Percentiles rank a stretch among this genome's conserved stretches.
Conservation (phyloP, 768 basidiomycete species). For the Kwoniella sp. region DNA sequence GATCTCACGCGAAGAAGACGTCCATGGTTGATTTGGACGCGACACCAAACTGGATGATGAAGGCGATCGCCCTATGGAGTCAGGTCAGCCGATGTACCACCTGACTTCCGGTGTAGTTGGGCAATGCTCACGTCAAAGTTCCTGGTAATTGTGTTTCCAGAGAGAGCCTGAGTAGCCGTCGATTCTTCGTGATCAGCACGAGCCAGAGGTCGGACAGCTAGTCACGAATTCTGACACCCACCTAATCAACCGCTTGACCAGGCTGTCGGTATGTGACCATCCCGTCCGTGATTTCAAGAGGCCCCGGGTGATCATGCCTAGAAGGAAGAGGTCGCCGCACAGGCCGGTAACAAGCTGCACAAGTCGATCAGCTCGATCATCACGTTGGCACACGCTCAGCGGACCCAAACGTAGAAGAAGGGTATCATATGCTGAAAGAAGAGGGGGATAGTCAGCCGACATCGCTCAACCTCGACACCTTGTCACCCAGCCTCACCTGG, state of each 20-base stretch:
- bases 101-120: background rate
- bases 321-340: background rate
- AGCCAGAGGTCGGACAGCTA: background rate
- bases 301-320: background rate
- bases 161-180: background rate
- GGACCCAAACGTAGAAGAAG: no score
- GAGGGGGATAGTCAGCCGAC: no score
- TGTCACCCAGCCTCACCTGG: no score
- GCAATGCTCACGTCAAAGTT: background rate
- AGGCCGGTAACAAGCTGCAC: background rate
- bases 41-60: background rate
- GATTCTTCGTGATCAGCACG: background rate
- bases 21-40: background rate
- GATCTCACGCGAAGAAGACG: background rate
- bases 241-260: background rate
- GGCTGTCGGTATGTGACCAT: slow-evolving; percentile 1
- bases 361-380: no score
- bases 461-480: no score
- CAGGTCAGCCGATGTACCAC: background rate
- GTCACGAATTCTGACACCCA: background rate
- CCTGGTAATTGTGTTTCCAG: slow-evolving; percentile 1
- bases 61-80: background rate
- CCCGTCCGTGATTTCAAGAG: background rate
- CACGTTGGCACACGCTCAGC: no score
- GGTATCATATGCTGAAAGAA: background rate